Evolutionary conservation across 2,329 filamentous ascomycete genomes (phyloP), one percentile per base, ranked within the genome.

Genomic region (Hymenotorrendiella dingleyae): DNA sequence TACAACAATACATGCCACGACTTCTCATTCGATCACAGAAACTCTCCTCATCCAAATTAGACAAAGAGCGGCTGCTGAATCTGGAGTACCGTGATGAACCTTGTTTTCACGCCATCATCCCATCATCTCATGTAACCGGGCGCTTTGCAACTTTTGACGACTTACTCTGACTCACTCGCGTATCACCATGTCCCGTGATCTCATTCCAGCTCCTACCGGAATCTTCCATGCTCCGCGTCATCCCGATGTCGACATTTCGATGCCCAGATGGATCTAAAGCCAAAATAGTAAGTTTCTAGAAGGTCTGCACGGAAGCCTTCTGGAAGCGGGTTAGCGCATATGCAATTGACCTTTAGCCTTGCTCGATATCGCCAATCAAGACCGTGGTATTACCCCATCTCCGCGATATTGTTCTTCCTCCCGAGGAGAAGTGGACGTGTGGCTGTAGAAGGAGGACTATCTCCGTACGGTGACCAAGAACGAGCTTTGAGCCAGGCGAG

Each of bases 141-240:
- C n/a, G n/a, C 35, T 4, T 10, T 24, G 12, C 27, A 56, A 55
- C 55, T 20, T 42, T 38, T 32, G 33, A 16, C 9, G 36, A 20
- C 14, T 16, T 32, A 36, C 20, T 17, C 35, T 24, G 19, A 24
- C 14, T 27, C 12, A 36, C 19, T 8, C 12, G n/a, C 19, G 4
- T 21, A 16, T 9, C 2, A 11, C 12, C 19, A 14, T 5, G 16
- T 36, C 34, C 34, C 34, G 19, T 36, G 19, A 23, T 16, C 4
- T 17, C 11, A 5, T 11, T 17, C 30, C 19, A 23, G 20, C 21
- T 24, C 21, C 14, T 24, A 28, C 23, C 23, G 36, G 16, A 3
- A n/a, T n/a, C n/a, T n/a, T n/a, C n/a, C n/a, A n/a, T 12, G 17
- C 19, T 33, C 30, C 30, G 30, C 22, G 36, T 38, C 36, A 38